Evolutionary conservation across 2,329 filamentous ascomycete genomes (phyloP).

Genomic region (Clonostachys sp.): DNA sequence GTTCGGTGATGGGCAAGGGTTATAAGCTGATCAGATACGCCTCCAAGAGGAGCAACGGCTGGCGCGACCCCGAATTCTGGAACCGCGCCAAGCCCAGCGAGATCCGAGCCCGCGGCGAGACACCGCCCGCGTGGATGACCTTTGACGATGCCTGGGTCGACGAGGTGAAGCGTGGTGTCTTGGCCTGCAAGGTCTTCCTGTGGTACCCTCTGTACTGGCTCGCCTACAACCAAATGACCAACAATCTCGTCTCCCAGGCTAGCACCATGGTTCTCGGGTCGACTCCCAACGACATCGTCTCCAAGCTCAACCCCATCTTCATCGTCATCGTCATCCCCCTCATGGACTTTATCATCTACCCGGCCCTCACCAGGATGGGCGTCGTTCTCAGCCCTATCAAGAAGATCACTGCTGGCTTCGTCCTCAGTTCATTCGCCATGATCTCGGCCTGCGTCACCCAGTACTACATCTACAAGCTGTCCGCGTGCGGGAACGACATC

Average conservation of each 20-base stretch:
- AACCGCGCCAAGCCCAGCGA: slow-evolving; percentile 64
- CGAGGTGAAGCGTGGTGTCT: slow-evolving; percentile 66
- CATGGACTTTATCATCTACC: slow-evolving; percentile 65
- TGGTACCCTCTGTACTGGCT: slow-evolving; percentile 64
- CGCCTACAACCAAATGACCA: slow-evolving; percentile 55
- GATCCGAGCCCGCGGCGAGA: slow-evolving; percentile 37
- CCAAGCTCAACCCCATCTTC: slow-evolving; percentile 71
- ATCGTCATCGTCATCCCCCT: slow-evolving; percentile 73
- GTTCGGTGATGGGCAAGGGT: slow-evolving; percentile 67
- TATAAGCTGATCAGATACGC: slow-evolving; percentile 54
- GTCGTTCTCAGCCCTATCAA: slow-evolving; percentile 72
- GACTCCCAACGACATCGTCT: slow-evolving; percentile 72
- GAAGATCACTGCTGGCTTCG: slow-evolving; percentile 68
- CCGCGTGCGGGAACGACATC: slow-evolving; percentile 47
- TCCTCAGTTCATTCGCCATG: slow-evolving; percentile 61
- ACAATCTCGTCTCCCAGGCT: slow-evolving; percentile 60
- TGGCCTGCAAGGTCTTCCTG: slow-evolving; percentile 66
- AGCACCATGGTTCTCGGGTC: slow-evolving; percentile 63
- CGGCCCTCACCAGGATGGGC: slow-evolving; percentile 56
- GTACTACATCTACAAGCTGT: slow-evolving; percentile 59
- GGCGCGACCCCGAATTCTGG: slow-evolving; percentile 65
- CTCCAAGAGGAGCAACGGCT: slow-evolving; percentile 58
- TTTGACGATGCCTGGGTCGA: slow-evolving; percentile 83
- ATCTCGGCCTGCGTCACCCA: slow-evolving; percentile 51
- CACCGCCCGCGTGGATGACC: slow-evolving; percentile 68